Percentiles rank a stretch among this genome's conserved stretches.
phyloP scores from a whole-genome alignment of 495 filamentous ascomycete genomes.

The Podospora australis region DNA sequence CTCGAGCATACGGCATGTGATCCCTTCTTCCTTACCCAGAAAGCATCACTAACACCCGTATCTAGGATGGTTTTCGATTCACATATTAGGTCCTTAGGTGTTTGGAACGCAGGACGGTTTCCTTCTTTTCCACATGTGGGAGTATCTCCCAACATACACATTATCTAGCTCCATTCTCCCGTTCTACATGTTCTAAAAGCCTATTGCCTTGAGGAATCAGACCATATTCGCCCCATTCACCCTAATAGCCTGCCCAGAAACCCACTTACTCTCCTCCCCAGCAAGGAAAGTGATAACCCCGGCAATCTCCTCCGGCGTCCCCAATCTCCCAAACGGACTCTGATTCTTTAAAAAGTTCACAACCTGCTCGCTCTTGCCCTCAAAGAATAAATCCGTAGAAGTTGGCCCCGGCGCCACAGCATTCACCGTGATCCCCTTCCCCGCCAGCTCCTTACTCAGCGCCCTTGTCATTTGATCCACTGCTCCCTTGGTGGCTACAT shows the following conservation, averaged over 20 bases:
- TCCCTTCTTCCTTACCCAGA: no score
- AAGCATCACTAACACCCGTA: background rate
- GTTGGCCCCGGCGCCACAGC: slow-evolving; percentile 60
- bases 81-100: slow-evolving; percentile 13
- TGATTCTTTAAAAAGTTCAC: slow-evolving; percentile 45
- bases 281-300: slow-evolving; percentile 49
- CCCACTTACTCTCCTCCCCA: slow-evolving; percentile 48
- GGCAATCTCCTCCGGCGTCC: slow-evolving; percentile 58
- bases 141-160: no score
- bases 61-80: slow-evolving; percentile 19
- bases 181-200: no score
- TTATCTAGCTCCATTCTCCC: no score
- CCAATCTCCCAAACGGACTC: slow-evolving; percentile 52
- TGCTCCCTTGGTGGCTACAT: slow-evolving; percentile 59
- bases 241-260: slow-evolving; percentile 58
- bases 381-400: slow-evolving; percentile 58
- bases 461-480: slow-evolving; percentile 63
- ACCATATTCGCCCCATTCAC: slow-evolving; percentile 52
- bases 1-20: slow-evolving; percentile 20
- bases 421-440: slow-evolving; percentile 58
- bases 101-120: no score
- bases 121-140: no score
- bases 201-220: slow-evolving; percentile 5
- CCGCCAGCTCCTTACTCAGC: slow-evolving; percentile 57
- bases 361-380: slow-evolving; percentile 54